A percentile compares a stretch with the other conserved stretches of the same genome.
Conservation (phyloP, 352 stramenopile species). For the Globisporangium recalcitrans region DNA sequence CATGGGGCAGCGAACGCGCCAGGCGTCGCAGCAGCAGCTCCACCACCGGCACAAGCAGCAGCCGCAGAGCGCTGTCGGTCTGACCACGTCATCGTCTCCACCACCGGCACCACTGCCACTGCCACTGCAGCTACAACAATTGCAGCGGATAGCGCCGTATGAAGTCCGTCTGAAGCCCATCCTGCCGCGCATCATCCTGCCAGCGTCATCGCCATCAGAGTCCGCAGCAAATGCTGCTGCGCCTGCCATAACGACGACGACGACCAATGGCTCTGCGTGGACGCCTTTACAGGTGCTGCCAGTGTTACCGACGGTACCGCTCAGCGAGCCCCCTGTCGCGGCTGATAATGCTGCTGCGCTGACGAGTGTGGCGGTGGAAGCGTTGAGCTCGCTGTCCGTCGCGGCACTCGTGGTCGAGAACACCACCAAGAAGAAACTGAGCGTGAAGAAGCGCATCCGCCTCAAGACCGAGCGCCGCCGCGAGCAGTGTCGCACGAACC, state of each 20-base stretch:
- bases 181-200: neutral
- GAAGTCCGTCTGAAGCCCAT: neutral
- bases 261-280: neutral
- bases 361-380: neutral
- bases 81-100: neutral
- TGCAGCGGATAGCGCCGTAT: neutral
- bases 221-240: neutral
- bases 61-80: neutral
- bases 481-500: slow-evolving; percentile 29
- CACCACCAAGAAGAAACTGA: neutral
- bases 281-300: neutral
- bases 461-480: slow-evolving; percentile 24
- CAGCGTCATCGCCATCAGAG: neutral
- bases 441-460: slow-evolving; percentile 16
- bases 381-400: slow-evolving; percentile 1
- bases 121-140: neutral
- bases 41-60: neutral
- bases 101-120: neutral
- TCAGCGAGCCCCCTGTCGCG: neutral
- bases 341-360: neutral
- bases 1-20: neutral
- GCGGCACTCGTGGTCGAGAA: neutral
- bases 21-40: neutral
- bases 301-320: neutral
- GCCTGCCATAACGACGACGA: neutral